These are phyloP conservation scores for Musa beccarii DNA, from an alignment of 176 grass and related monocot genomes.

Conservation along the genomic window DNA sequence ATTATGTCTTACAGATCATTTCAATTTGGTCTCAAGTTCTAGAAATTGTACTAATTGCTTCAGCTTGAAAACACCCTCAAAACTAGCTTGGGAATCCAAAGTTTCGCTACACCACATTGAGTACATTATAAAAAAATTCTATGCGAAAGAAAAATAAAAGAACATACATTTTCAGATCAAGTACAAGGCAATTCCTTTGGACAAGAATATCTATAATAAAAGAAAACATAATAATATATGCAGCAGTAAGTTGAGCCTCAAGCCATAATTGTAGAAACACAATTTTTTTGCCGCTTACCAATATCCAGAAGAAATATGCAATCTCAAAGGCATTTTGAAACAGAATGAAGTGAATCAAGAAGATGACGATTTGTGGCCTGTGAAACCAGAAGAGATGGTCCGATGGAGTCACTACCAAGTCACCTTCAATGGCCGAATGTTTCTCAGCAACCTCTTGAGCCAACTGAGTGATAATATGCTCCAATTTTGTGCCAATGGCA, in stretches of 20 bases:
- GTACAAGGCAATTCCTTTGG: too few relatives aligned
- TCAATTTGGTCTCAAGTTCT: too few relatives aligned
- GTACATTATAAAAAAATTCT: too few relatives aligned
- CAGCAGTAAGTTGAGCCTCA: neutral
- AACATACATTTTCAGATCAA: too few relatives aligned
- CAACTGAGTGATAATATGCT: constrained; percentile 71
- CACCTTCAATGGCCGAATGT: constrained; percentile 34
- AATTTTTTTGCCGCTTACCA: constrained; percentile 34
- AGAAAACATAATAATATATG: neutral
- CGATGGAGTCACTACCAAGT: constrained; percentile 54
- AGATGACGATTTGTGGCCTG: constrained; percentile 53
- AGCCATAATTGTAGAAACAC: neutral
- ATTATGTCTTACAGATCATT: too few relatives aligned
- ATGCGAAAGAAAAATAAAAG: too few relatives aligned
- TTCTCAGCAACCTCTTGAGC: constrained; percentile 66
- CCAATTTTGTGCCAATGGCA: constrained; percentile 64
- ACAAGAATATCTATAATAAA: too few relatives aligned
- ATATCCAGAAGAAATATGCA: constrained; percentile 72
- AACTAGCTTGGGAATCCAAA: too few relatives aligned
- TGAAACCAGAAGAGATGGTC: constrained; percentile 73
- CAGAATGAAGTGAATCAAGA: constrained; percentile 65
- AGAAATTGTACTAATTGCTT: too few relatives aligned
- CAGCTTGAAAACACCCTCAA: too few relatives aligned
- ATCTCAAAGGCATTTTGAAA: constrained; percentile 85
- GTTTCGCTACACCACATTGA: too few relatives aligned